Percentiles rank a stretch among this genome's conserved stretches.
Evolutionary conservation across 2,329 filamentous ascomycete species (phyloP).

Genomic region (Penicillium sp.): DNA sequence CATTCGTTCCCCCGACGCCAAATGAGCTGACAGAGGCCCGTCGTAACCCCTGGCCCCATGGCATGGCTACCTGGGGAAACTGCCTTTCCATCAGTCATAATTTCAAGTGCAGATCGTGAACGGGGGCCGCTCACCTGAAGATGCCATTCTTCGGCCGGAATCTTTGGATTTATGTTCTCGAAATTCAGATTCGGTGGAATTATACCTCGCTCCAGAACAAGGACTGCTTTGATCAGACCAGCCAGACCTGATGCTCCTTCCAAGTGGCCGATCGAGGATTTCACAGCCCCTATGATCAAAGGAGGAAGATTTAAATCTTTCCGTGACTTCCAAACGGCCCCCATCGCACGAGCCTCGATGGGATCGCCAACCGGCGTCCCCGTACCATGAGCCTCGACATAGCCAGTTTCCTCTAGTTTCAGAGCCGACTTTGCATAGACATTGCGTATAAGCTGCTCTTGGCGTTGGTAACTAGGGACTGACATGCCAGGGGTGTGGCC

Average conservation of each 20-base stretch:
- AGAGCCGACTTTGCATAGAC: background rate
- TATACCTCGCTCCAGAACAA: background rate
- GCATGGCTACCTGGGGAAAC: background rate
- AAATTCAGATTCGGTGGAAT: background rate
- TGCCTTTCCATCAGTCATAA: too few relatives aligned
- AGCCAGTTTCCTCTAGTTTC: constrained; percentile 1
- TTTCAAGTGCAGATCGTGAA: too few relatives aligned
- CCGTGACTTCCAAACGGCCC: background rate
- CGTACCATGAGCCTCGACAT: constrained; percentile 22
- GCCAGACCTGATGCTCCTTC: background rate
- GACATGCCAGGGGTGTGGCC: constrained; percentile 13
- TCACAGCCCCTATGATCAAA: constrained; percentile 1
- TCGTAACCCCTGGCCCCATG: background rate
- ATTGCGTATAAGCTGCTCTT: background rate
- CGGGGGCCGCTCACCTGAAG: too few relatives aligned
- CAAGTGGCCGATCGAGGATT: background rate
- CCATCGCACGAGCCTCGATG: constrained; percentile 13
- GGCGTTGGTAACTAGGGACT: constrained; percentile 5
- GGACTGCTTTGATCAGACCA: background rate
- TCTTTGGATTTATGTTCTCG: background rate
- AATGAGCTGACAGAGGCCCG: constrained; percentile 23
- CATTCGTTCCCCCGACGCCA: constrained; percentile 26
- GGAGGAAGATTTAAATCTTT: constrained; percentile 6
- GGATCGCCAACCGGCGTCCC: constrained; percentile 19
- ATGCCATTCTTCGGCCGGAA: too few relatives aligned